phyloP scores from a whole-genome alignment of 371 early-diverging fungal species.

The Apophysomyces ossiformis region DNA sequence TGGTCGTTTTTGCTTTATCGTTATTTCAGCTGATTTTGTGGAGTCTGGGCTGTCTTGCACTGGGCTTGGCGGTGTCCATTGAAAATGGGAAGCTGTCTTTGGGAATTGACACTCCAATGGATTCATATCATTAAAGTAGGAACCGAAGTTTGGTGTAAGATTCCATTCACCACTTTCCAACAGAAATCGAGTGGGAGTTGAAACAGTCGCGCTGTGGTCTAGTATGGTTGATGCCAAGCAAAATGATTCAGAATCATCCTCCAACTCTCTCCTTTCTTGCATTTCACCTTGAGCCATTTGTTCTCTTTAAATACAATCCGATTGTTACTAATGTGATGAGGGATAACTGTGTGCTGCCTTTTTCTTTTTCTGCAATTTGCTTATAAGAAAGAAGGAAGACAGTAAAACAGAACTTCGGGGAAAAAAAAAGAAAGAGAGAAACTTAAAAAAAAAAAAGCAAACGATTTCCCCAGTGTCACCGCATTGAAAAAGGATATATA shows the following conservation, averaged over 20 bases:
- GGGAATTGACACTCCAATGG: constrained; percentile 4
- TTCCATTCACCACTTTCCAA: constrained; percentile 11
- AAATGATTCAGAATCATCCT: too few relatives aligned
- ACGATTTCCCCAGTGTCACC: not conserved
- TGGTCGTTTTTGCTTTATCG: not conserved
- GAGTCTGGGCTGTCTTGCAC: not conserved
- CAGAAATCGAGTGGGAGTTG: constrained; percentile 5
- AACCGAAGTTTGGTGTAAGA: constrained; percentile 1
- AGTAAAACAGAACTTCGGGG: not conserved
- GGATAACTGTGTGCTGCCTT: too few relatives aligned
- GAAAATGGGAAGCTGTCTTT: not conserved
- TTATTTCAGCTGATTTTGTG: not conserved
- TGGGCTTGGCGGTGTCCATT: constrained; percentile 4
- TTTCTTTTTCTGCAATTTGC: not conserved
- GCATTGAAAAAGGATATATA: not conserved
- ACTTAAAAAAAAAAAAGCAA: not conserved
- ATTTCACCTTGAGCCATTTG: not conserved
- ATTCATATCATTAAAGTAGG: not conserved
- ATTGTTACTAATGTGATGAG: too few relatives aligned
- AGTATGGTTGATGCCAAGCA: not conserved
- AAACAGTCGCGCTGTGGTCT: constrained; percentile 1
- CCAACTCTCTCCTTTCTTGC: not conserved
- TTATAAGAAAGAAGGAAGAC: not conserved
- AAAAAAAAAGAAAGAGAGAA: not conserved
- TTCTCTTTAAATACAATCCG: not conserved